phyloP scores from a whole-genome alignment of 1,284 basidiomycete genomes.

The Coniferiporia weirii region DNA sequence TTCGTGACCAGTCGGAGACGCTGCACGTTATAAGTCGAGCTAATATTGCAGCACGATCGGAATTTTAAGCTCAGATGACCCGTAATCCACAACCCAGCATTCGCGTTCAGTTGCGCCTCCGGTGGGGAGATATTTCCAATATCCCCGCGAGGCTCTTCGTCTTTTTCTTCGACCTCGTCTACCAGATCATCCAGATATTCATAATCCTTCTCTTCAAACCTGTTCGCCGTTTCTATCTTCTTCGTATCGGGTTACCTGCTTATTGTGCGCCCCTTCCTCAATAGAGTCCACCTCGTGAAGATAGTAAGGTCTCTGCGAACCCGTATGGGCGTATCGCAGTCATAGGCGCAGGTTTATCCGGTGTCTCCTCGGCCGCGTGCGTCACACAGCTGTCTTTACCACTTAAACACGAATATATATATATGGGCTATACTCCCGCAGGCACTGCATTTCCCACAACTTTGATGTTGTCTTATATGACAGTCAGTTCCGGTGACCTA shows the following conservation, averaged over 20 bases:
- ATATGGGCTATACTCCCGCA: slow-evolving; percentile 11
- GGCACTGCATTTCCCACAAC: slow-evolving; percentile 46
- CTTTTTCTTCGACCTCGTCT: slow-evolving; percentile 31
- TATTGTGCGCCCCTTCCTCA: neutral
- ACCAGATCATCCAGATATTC: slow-evolving; percentile 33
- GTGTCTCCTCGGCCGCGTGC: slow-evolving; percentile 44
- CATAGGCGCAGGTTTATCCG: slow-evolving; percentile 48
- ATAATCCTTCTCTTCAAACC: slow-evolving; percentile 41
- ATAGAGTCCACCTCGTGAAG: slow-evolving; percentile 27
- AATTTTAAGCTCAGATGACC: neutral
- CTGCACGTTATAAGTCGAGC: neutral
- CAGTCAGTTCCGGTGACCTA: slow-evolving; percentile 23
- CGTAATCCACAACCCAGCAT: neutral
- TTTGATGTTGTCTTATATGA: slow-evolving; percentile 53
- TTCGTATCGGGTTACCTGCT: neutral
- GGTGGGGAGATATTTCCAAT: slow-evolving; percentile 4
- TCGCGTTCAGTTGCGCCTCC: neutral
- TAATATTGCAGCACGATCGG: neutral
- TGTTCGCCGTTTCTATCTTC: slow-evolving; percentile 24
- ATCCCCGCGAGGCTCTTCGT: slow-evolving; percentile 10
- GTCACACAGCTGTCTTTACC: slow-evolving; percentile 13
- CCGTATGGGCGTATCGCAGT: slow-evolving; percentile 44
- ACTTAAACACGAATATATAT: neutral
- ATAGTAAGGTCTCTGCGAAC: slow-evolving; percentile 24
- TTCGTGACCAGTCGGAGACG: too few species aligned